Base-by-base conservation (phyloP, 257 asterid species). In the Gentiana dahurica region DNA sequence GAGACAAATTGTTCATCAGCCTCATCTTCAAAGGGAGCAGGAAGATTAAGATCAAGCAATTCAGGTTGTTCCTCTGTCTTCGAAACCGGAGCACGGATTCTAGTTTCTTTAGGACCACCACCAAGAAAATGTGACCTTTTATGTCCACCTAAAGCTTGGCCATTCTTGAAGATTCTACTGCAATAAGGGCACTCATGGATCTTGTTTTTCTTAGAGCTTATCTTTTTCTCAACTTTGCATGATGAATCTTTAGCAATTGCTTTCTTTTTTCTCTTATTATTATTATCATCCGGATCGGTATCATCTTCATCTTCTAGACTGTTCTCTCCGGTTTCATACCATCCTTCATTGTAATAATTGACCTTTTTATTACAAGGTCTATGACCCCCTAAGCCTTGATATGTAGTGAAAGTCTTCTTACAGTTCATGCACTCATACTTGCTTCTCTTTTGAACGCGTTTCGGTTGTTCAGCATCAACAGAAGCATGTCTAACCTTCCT, bases 111-210 rank as follows among this genome's bases (percentile, higher is more conserved):
- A 11, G 60, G 75, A 37, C 71, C 63, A n/a, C 79, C 79, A 9
- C 75, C 77, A 12, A 90, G 65, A 54, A 84, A 82, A 79, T 90
- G 97, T 9, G 95, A 84, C 79, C 96, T 79, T 71, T 90, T 90
- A 54, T 90, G 97, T 39, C 97, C 97, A 24, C 98, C 98, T 47
- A 91, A 77, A 24, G 98, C 98, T 63, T 87, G 98, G 12, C 98
- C 98, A 44, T 85, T 84, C 82, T 91, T 91, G 71, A 91, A 91
- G 58, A 86, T 81, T 55, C 90, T 72, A 61, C 64, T 60, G 57
- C 97, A 89, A 56, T 78, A 79, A 3, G 95, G 97, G 63, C 97
- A 89, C 59, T 62, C 76, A n/a, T 81, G 90, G 8, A 73, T 77
- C 60, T 89, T 86, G 62, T 49, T 68, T 72, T 78, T 89, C 80